Percentiles rank a stretch among this genome's conserved stretches.
These are phyloP conservation scores for Leptodontidium sp. DNA, from an alignment of 2,329 filamentous ascomycete species.

Conservation along the genomic window DNA sequence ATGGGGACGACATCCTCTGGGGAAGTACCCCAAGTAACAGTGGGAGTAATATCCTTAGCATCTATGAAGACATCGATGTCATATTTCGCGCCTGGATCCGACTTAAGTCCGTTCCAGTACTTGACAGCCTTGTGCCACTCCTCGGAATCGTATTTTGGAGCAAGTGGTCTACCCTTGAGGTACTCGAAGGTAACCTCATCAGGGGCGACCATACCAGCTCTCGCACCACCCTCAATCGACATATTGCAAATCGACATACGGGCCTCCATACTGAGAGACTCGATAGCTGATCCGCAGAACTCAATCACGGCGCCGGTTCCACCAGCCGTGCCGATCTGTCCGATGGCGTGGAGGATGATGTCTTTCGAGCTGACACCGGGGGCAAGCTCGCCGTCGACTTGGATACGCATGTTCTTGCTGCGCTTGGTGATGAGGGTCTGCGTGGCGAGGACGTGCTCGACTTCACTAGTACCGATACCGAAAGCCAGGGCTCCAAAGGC, in stretches of 20 bases:
- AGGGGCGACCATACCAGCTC: conserved; percentile 96
- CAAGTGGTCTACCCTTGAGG: conserved; percentile 88
- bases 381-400: conserved; percentile 89
- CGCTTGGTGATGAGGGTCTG: conserved; percentile 94
- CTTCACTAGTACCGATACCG: conserved; percentile 97
- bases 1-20: conserved; percentile 97
- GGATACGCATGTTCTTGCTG: conserved; percentile 98
- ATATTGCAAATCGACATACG: conserved; percentile 99
- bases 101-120: conserved; percentile 88
- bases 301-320: conserved; percentile 96
- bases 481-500: conserved; percentile 95
- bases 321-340: conserved; percentile 91
- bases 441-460: conserved; percentile 97
- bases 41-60: conserved; percentile 91
- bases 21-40: conserved; percentile 95
- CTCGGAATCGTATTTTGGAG: conserved; percentile 81
- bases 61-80: conserved; percentile 91
- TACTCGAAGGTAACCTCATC: conserved; percentile 96
- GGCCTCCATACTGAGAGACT: conserved; percentile 90
- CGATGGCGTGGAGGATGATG: conserved; percentile 91
- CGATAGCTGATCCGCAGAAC: conserved; percentile 95
- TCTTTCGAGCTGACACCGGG: conserved; percentile 97
- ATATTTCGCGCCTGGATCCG: conserved; percentile 88
- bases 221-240: conserved; percentile 95
- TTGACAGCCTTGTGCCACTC: conserved; percentile 89